Base-by-base conservation (phyloP, 2,329 filamentous ascomycete genomes). In the Sporothrix brunneoviolacea region DNA sequence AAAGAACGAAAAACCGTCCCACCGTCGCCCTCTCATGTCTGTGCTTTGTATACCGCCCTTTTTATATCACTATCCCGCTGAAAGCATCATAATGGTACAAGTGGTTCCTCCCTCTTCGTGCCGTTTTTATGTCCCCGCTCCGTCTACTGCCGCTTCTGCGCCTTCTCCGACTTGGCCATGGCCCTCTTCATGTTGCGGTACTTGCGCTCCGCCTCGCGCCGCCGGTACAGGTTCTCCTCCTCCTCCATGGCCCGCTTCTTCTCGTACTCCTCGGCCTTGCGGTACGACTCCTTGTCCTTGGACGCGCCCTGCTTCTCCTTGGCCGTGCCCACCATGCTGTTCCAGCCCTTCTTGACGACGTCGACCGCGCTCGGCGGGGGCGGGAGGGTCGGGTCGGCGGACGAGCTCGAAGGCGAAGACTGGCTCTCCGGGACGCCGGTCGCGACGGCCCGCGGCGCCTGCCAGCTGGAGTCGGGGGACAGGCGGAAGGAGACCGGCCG, bases 161-260 rank as follows among this genome's bases (percentile, higher is more conserved):
- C 10, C 40, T 36, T 36, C 22, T 38, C 32, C 18, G n/a, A 18
- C 47, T 28, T 33, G 19, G 43, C 52, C 46, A 58, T 50, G n/a
- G 36, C 9, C 52, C 51, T 53, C 33, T 53, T 51, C 43, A 54
- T 41, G 12, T 52, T 40, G n/a, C 57, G 57, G 42, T 53, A 55
- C 43, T 55, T 52, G 4, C 55, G 53, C 40, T 58, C 55, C 19
- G 54, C 54, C 45, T 56, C 56, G 22, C 56, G 56, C 8, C 57
- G 57, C 27, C 54, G 57, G 49, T 52, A 55, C n/a, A 55, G 51
- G 8, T 33, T 18, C 49, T 57, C 52, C 40, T 59, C 54, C 21
- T 59, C 57, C 48, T 59, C 57, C 6, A 52, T 27, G 68, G 91
- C 94, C 50, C 91, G 78, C 76, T 95, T 96, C 50, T 58, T 56